Conservation (phyloP, 164 flowering plant genomes). For the Nymphaea thermarum region DNA sequence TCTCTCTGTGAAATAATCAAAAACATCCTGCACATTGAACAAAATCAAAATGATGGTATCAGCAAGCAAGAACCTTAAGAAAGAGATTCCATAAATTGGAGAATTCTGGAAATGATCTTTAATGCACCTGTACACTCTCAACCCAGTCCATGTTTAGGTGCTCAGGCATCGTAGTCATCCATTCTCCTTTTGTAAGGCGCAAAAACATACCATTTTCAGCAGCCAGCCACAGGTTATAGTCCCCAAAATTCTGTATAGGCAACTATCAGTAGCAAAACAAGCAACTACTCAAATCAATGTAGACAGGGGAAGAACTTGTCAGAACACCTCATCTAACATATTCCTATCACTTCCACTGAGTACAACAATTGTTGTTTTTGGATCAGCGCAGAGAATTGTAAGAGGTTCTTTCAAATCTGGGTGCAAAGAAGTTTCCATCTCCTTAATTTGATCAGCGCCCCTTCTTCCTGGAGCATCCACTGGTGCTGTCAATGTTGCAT, state of each 20-base stretch:
- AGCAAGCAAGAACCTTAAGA: background rate
- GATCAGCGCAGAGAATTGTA: slow-evolving; percentile 43
- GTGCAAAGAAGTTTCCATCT: slow-evolving; percentile 70
- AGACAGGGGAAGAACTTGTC: background rate
- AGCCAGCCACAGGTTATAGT: slow-evolving; percentile 76
- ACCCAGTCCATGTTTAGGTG: slow-evolving; percentile 78
- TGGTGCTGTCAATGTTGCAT: slow-evolving; percentile 67
- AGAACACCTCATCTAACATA: slow-evolving; percentile 43
- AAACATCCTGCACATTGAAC: slow-evolving; percentile 40
- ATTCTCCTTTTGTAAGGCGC: slow-evolving; percentile 46
- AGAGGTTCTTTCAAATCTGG: slow-evolving; percentile 53
- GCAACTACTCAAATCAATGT: background rate
- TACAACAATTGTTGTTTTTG: slow-evolving; percentile 58
- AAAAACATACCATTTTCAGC: slow-evolving; percentile 89
- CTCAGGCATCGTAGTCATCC: slow-evolving; percentile 94
- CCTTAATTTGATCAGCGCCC: slow-evolving; percentile 68
- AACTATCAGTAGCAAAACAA: background rate
- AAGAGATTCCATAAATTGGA: background rate
- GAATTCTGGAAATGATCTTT: background rate
- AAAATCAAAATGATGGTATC: background rate
- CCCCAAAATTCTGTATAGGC: slow-evolving; percentile 60
- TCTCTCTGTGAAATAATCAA: slow-evolving; percentile 87
- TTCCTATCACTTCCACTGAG: slow-evolving; percentile 70
- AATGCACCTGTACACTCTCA: slow-evolving; percentile 63
- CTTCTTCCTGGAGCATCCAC: slow-evolving; percentile 58